Evolutionary conservation across 2,329 filamentous ascomycete species (phyloP).

Genomic region (Neodidymelliopsis sp.): DNA sequence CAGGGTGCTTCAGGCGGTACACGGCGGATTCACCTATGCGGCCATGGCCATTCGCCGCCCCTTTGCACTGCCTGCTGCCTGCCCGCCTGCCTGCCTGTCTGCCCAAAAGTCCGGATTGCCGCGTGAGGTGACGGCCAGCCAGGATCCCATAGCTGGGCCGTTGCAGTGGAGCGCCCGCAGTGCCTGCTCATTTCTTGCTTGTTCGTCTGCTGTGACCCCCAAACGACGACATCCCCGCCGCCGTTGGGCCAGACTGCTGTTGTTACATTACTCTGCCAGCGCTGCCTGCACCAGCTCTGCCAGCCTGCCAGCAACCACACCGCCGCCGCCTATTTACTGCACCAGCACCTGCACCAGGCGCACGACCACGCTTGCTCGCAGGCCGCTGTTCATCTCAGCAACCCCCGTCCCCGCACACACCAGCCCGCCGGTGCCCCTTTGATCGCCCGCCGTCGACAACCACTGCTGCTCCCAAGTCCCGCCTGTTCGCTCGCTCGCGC

Average conservation of each 20-base stretch:
- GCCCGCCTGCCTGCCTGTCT: no score
- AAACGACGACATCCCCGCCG: constrained; percentile 17
- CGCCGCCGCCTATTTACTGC: constrained; percentile 19
- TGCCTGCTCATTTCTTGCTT: constrained; percentile 24
- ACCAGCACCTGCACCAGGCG: no score
- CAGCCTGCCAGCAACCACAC: neutral
- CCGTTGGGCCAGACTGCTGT: constrained; percentile 13
- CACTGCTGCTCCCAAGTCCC: constrained; percentile 23
- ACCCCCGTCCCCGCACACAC: constrained; percentile 26
- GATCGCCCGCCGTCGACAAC: constrained; percentile 18
- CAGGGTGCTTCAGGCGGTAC: constrained; percentile 11
- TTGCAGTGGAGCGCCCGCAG: constrained; percentile 19
- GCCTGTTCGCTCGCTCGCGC: constrained; percentile 17
- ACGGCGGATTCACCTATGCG: constrained; percentile 10
- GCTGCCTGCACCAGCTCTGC: no score
- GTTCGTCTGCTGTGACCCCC: constrained; percentile 6
- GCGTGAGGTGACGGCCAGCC: constrained; percentile 19
- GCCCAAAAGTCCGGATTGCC: constrained; percentile 22
- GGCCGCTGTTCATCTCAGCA: constrained; percentile 27
- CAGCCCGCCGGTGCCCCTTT: constrained; percentile 26
- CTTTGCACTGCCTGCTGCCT: constrained; percentile 21
- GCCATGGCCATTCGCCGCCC: no score
- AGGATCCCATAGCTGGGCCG: constrained; percentile 20
- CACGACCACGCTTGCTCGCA: constrained; percentile 13
- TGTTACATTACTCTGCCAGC: no score